Base-by-base conservation (phyloP, 371 early-diverging fungal species). In the Mortierella sp. region DNA sequence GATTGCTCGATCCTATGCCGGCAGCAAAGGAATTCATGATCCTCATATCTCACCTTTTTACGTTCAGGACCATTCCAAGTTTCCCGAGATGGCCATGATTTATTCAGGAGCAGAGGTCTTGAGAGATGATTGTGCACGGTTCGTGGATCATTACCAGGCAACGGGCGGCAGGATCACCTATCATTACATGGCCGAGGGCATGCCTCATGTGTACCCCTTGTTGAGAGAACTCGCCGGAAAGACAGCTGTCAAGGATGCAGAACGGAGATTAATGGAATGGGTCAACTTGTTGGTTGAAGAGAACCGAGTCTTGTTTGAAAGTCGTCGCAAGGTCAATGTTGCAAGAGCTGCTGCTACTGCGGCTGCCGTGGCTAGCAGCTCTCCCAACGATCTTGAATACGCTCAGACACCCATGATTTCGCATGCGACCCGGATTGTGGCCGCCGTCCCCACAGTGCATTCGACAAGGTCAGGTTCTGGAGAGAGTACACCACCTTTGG, bases 221-320 rank as follows among this genome's bases (percentile, higher is more conserved):
- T 28, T 79, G 26, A 28, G 79, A 48, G 79, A 79, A 29, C 46
- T 79, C 23, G 29, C 63, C 18, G 79, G 79, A 52, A 79, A 69
- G 64, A 79, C 79, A 0, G 66, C 70, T 4, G 79, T 79, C 64
- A 79, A 79, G 67, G 79, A 79, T 72, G 70, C 79, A 14, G 79
- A 79, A 57, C 57, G 80, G n/a, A 46, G 80, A 30, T 3, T 79
- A 60, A 73, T 79, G 80, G 80, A 79, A n/a, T 79, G 80, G 80
- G 57, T 73, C 57, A 79, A 79, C 44, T 23, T 79, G 26, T 37
- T 79, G 51, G 80, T 73, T 28, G 80, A 79, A 53, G 80, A 79
- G 64, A 79, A 79, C 70, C 68, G 66, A 44, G 44, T 64, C 48
- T 72, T 76, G 66, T 76, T 76, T 50, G 77, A 72, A 7, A 66